Conservation (phyloP, 768 basidiomycete genomes). For the Daedaleopsis nitida region DNA sequence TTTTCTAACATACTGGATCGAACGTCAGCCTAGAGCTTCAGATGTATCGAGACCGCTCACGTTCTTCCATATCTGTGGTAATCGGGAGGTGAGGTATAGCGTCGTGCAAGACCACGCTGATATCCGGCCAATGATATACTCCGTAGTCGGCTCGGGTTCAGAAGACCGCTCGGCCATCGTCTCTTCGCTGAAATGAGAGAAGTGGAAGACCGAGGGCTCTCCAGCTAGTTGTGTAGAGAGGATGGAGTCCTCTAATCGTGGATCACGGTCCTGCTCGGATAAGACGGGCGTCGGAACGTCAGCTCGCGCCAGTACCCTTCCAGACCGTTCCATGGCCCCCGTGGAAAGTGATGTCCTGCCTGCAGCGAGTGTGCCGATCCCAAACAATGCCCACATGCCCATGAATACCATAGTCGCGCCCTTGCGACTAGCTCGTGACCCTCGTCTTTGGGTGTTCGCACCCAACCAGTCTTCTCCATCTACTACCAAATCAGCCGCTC, state of each 20-base stretch:
- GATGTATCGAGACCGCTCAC: constrained; percentile 51
- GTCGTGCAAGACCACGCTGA: constrained; percentile 95
- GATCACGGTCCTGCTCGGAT: neutral
- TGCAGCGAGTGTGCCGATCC: constrained; percentile 55
- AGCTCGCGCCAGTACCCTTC: constrained; percentile 46
- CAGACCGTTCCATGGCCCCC: constrained; percentile 37
- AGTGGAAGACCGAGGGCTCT: constrained; percentile 1
- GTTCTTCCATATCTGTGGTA: constrained; percentile 99
- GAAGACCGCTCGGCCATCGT: constrained; percentile 5
- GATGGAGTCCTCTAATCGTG: neutral
- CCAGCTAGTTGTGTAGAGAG: constrained; percentile 5
- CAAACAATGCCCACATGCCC: constrained; percentile 73
- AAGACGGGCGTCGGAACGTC: constrained; percentile 11
- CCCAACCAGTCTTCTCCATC: constrained; percentile 27
- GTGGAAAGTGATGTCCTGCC: constrained; percentile 30
- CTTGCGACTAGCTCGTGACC: constrained; percentile 66
- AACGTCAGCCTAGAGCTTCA: neutral
- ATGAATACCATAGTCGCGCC: constrained; percentile 83
- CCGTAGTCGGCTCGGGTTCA: constrained; percentile 33
- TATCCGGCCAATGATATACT: constrained; percentile 82
- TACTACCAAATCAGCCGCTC: constrained; percentile 28
- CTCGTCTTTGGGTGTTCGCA: constrained; percentile 27
- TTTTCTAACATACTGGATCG: constrained; percentile 76
- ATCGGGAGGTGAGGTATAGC: constrained; percentile 87
- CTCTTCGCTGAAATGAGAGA: neutral